Percentiles rank a stretch among this genome's conserved stretches.
Evolutionary conservation across 345 rosid genomes (phyloP).

Genomic region (Reutealis trisperma): DNA sequence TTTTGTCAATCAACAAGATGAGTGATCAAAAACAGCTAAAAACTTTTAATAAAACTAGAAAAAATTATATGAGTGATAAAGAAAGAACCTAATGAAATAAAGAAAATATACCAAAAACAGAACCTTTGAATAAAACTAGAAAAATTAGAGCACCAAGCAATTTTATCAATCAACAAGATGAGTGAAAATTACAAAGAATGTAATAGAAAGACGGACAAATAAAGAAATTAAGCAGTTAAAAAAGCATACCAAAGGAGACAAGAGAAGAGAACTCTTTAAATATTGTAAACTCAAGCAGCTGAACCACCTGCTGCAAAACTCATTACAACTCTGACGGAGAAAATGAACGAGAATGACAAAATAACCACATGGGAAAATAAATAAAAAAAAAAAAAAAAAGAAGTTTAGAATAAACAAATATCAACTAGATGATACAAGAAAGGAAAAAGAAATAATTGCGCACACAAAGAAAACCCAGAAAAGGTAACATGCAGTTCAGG

Average conservation of each 20-base stretch:
- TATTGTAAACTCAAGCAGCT: conserved; percentile 27
- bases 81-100: background rate
- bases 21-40: too few relatives aligned
- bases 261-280: conserved; percentile 10
- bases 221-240: background rate
- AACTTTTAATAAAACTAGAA: too few relatives aligned
- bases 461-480: conserved; percentile 29
- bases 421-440: conserved; percentile 28
- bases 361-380: conserved; percentile 26
- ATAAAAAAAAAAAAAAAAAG: background rate
- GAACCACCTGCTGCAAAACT: conserved; percentile 34
- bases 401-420: conserved; percentile 16
- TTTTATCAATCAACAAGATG: conserved; percentile 7
- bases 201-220: background rate
- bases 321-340: conserved; percentile 24
- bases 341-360: conserved; percentile 16
- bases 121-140: too few relatives aligned
- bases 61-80: too few relatives aligned
- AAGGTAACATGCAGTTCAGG: conserved; percentile 27
- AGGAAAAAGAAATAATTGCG: conserved; percentile 35
- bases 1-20: too few relatives aligned
- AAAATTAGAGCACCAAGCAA: background rate
- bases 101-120: background rate
- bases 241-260: conserved; percentile 7
- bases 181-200: conserved; percentile 11